phyloP scores from a whole-genome alignment of 2,329 filamentous ascomycete genomes.

The Acarospora socialis region DNA sequence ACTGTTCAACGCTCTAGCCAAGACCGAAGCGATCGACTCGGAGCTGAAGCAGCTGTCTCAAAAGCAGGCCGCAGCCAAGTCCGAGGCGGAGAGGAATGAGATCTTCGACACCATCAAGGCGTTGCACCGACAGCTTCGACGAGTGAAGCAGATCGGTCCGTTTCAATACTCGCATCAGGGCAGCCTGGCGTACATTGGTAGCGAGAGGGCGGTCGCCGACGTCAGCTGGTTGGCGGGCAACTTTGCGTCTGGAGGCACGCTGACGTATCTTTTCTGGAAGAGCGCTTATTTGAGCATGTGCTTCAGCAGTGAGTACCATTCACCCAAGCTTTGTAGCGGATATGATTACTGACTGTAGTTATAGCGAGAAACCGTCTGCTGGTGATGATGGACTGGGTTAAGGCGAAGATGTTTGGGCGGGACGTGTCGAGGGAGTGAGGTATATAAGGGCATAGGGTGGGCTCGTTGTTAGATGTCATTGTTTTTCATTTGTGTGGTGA shows the following conservation, averaged over 20 bases:
- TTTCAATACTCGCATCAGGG: constrained; percentile 99
- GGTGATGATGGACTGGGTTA: constrained; percentile 88
- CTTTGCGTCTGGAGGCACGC: constrained; percentile 77
- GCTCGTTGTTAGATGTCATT: too few species aligned
- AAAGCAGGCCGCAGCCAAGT: constrained; percentile 52
- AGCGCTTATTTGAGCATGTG: constrained; percentile 98
- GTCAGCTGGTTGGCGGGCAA: constrained; percentile 96
- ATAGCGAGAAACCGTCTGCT: constrained; percentile 84
- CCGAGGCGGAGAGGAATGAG: constrained; percentile 42
- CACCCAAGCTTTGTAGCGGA: constrained; percentile 14
- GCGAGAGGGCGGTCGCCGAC: constrained; percentile 93
- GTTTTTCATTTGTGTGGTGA: too few species aligned
- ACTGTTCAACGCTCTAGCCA: constrained; percentile 98
- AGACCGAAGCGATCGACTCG: constrained; percentile 68
- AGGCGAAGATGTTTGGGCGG: constrained; percentile 91
- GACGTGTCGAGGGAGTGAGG: constrained; percentile 69
- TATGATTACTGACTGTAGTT: constrained; percentile 13
- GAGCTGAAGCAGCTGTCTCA: constrained; percentile 57
- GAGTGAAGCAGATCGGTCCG: constrained; percentile 87
- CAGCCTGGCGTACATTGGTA: constrained; percentile 91
- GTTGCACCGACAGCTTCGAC: constrained; percentile 71
- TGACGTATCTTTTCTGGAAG: constrained; percentile 98
- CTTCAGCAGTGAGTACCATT: constrained; percentile 75
- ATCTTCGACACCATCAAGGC: constrained; percentile 65
- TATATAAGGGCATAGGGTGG: too few species aligned